Conservation (phyloP, 805 yeast species). For the Ogataea trehalophila region DNA sequence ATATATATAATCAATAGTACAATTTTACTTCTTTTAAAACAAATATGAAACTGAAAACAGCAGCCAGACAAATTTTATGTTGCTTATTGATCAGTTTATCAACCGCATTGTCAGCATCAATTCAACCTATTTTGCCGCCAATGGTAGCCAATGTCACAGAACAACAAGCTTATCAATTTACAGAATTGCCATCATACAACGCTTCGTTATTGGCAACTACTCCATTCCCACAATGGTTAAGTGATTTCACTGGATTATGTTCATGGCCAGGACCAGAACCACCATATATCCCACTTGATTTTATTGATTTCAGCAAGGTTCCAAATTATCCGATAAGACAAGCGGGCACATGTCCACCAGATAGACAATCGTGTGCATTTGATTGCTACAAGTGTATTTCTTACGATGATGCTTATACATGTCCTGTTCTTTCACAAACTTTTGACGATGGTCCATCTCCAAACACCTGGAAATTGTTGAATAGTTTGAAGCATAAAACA, state of each 20-base stretch:
- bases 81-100: background rate
- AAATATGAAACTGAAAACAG: background rate
- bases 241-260: slow-evolving; percentile 63
- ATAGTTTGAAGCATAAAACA: slow-evolving; percentile 45
- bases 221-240: slow-evolving; percentile 73
- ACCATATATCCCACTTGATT: slow-evolving; percentile 79
- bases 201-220: slow-evolving; percentile 23
- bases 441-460: slow-evolving; percentile 95
- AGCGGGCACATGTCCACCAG: slow-evolving; percentile 55
- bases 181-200: slow-evolving; percentile 17
- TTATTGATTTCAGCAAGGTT: slow-evolving; percentile 51
- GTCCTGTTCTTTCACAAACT: slow-evolving; percentile 74
- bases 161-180: slow-evolving; percentile 1
- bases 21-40: too few species aligned
- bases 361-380: slow-evolving; percentile 64
- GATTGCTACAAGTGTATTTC: slow-evolving; percentile 80
- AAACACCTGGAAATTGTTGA: slow-evolving; percentile 56
- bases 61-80: background rate
- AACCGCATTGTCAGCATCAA: background rate
- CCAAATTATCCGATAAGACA: slow-evolving; percentile 46
- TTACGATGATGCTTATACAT: slow-evolving; percentile 70
- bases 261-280: slow-evolving; percentile 88
- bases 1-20: too few species aligned
- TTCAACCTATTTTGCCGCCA: background rate
- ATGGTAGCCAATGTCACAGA: background rate